Evolutionary conservation across 257 asterid species (phyloP), one percentile per base, ranked within the genome.

Genomic region (Oldenlandia corymbosa): DNA sequence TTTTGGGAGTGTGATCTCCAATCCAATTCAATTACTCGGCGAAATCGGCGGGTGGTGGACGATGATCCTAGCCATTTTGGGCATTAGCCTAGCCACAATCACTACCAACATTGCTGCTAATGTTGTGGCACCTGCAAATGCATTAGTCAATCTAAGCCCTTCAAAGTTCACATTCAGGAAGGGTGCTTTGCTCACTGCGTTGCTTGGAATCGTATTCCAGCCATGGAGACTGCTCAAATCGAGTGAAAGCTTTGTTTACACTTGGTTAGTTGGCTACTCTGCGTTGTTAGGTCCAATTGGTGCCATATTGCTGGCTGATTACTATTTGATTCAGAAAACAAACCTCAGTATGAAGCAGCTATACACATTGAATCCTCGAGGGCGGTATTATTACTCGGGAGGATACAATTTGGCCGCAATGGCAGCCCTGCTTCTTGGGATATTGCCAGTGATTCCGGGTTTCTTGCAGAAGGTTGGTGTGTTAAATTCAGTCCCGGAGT

Each of bases 41-140:
- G 62, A 62, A 60, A 89, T 92, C 10, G 97, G 97, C 12, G 99
- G 98, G n/a, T 11, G 74, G 3, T 76, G 72, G 77, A 85, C 91
- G 0, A 87, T 62, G 59, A 68, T 89, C 2, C n/a, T 89, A 6
- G 86, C 97, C 42, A 84, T 89, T 41, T 0, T 89, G 0, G 97
- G 99, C 49, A 84, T 92, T 43, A 87, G 93, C 51, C 80, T 92
- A 1, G 96, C 97, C 28, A 77, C 74, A 20, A 49, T 92, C 43
- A 92, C 97, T 0, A 92, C 99, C 68, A 92, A 92, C 79, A 85
- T 92, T 34, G 97, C 99, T 3, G 99, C 99, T 12, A 89, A 92
- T 16, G 93, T 89, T 5, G 99, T 92, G 5, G 99, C 98, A 2
- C 98, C 96, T 0, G 97, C 98, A 0, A 89, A 92, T 31, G 98